Percentiles rank a stretch among this genome's conserved stretches.
Evolutionary conservation across 345 rosid species (phyloP).

Genomic region (Rhodamnia argentea): DNA sequence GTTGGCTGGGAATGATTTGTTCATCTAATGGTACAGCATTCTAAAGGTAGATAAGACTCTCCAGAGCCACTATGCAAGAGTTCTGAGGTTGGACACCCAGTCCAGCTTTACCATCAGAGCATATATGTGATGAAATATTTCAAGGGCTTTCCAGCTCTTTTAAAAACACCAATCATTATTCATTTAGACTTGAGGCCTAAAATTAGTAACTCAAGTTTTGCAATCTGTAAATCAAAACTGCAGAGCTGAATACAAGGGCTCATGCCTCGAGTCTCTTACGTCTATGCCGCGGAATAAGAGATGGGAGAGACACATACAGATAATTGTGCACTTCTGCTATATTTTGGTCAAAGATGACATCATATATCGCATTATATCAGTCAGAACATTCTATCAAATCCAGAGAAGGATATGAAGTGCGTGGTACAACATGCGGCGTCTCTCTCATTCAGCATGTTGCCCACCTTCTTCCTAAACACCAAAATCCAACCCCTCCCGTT

Average conservation of each 20-base stretch:
- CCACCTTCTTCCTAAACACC: neutral
- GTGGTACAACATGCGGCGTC: neutral
- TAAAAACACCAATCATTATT: neutral
- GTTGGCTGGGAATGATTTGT: neutral
- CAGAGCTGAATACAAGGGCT: neutral
- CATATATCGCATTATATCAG: neutral
- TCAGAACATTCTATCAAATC: neutral
- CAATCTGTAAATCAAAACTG: neutral
- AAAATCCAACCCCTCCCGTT: neutral
- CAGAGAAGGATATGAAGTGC: neutral
- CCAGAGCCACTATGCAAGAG: neutral
- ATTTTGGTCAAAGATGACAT: neutral
- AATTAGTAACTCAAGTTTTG: neutral
- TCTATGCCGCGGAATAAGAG: neutral
- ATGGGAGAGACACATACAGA: neutral
- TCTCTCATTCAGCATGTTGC: neutral
- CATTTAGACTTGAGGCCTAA: neutral
- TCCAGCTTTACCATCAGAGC: neutral
- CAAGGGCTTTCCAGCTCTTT: neutral
- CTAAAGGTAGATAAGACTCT: neutral
- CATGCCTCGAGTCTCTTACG: neutral
- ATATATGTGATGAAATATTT: neutral
- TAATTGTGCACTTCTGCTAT: neutral
- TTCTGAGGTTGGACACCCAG: neutral
- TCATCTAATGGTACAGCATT: neutral